Conservation (phyloP, 352 stramenopile genomes). For the Plasmopara viticola region DNA sequence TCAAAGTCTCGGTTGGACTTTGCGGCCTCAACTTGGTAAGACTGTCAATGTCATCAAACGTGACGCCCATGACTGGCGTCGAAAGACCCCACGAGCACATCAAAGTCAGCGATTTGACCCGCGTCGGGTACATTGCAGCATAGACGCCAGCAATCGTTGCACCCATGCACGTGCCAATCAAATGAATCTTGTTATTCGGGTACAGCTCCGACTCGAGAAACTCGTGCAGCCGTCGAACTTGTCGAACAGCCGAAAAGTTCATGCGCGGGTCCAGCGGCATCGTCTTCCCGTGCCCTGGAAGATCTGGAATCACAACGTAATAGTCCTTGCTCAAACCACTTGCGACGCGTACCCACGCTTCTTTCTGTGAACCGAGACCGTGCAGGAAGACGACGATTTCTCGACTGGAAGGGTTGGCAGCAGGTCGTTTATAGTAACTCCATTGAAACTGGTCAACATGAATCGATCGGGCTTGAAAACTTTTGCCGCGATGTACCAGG, state of each 20-base stretch:
- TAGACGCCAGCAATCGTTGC: no score
- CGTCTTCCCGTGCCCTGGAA: conserved; percentile 15
- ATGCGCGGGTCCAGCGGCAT: conserved; percentile 32
- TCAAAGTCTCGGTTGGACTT: no score
- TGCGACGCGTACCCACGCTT: conserved; percentile 50
- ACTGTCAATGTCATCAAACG: no score
- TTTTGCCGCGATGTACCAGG: no score
- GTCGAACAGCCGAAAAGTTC: conserved; percentile 44
- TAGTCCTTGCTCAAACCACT: conserved; percentile 36
- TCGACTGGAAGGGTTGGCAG: conserved; percentile 18
- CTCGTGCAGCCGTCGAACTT: conserved; percentile 44
- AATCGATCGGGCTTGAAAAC: no score
- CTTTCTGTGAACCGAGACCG: conserved; percentile 56
- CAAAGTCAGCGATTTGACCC: no score
- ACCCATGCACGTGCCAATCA: conserved; percentile 26
- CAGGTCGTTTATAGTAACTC: conserved; percentile 17
- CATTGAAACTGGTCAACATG: no score
- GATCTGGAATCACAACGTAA: conserved; percentile 2
- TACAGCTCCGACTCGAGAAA: conserved; percentile 51
- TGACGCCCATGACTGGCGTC: no score
- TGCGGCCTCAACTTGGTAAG: no score
- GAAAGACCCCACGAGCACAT: no score
- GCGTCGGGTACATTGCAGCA: no score
- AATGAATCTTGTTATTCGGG: conserved; percentile 48
- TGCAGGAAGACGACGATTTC: conserved; percentile 62